Conservation (phyloP, 331 rosid species). For the Rhamnella rubrinervis region DNA sequence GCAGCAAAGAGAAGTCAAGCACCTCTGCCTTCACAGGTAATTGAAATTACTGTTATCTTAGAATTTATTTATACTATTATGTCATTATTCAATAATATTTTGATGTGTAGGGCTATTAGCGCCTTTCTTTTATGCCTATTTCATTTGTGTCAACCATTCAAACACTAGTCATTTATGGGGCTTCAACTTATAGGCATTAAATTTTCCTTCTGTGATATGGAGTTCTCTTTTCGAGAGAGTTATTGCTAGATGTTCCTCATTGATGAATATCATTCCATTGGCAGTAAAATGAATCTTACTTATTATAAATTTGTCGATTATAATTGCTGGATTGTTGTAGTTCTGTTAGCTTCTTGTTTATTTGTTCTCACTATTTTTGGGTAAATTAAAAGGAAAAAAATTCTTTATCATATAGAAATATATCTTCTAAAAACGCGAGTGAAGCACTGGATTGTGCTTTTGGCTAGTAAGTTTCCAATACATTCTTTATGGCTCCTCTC, state of each 20-base stretch:
- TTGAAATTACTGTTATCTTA: not conserved
- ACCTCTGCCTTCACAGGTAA: constrained; percentile 93
- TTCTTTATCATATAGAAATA: too few relatives aligned
- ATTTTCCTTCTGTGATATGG: not conserved
- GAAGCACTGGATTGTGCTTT: too few relatives aligned
- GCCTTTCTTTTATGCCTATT: constrained; percentile 1
- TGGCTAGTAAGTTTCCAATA: too few relatives aligned
- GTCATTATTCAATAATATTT: not conserved
- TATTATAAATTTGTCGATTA: too few relatives aligned
- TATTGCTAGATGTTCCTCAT: too few relatives aligned
- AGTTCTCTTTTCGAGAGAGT: not conserved
- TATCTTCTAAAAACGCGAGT: too few relatives aligned
- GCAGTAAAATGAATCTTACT: not conserved
- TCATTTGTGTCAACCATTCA: not conserved
- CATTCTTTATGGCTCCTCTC: too few relatives aligned
- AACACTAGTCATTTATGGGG: not conserved
- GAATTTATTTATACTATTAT: not conserved
- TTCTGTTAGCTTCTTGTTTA: too few relatives aligned
- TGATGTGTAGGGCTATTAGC: not conserved
- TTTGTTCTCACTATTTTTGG: too few relatives aligned
- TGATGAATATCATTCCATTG: not conserved
- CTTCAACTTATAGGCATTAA: not conserved
- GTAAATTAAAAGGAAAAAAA: too few relatives aligned
- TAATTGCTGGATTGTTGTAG: too few relatives aligned
- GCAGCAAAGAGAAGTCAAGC: constrained; percentile 90